Evolutionary conservation across 2,329 filamentous ascomycete species (phyloP), one percentile per base, ranked within the genome.

Genomic region (Sclerotinia subarctica): DNA sequence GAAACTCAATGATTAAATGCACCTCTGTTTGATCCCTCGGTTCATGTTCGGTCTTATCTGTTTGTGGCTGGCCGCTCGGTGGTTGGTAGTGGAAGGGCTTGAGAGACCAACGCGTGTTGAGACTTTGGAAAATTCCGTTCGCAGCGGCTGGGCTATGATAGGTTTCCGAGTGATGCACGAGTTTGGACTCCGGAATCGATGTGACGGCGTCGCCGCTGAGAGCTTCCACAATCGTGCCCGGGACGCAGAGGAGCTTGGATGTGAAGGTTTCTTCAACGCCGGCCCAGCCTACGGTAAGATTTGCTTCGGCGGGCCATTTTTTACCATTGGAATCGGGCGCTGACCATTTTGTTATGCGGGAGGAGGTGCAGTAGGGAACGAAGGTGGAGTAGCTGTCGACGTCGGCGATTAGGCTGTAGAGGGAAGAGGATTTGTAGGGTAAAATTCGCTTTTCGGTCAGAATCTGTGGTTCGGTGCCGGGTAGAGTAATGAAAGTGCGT

Each of bases 361-460:
- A 94, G 57, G 83, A 83, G 54, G 87, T 85, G 81, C 94, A 96
- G 85, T 96, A 97, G 15, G 95, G 95, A n/a, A 99, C 87, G 83
- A 98, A 99, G 72, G 83, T 78, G 49, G 85, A 82, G 85, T 99
- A 99, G 71, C 87, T 88, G 78, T 92, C 87, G 72, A 99, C 88
- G 79, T 97, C 93, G 80, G 93, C 88, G 78, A 99, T 94, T 66
- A 97, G 85, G 73, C 84, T 83, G 86, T 95, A 99, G 73, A 99
- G 88, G 1, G 87, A 82, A 5, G 79, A 75, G 44, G 88, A 82
- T 0, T 88, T 81, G 82, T 96, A 96, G 19, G 91, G 90, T 19
- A 98, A 89, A 5, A 85, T 90, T 70, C 93, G 90, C 26, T 85
- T 84, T 15, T 93, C 93, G 64, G 85, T 87, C 68, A 98, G 84